Conservation (phyloP, 805 yeast species). For the Candida sakaeoensis region DNA sequence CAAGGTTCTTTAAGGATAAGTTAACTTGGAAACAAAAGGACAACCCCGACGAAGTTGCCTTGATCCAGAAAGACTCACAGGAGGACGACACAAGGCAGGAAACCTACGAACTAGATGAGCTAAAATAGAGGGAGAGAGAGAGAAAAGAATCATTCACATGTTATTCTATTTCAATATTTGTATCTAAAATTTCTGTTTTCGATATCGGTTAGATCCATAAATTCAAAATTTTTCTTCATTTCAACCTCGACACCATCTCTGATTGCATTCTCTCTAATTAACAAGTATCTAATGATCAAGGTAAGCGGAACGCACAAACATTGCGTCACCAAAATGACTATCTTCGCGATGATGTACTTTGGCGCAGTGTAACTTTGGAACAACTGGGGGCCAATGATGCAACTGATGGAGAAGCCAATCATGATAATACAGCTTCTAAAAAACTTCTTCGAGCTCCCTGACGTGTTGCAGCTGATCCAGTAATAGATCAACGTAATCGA, state of each 20-base stretch:
- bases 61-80: background rate
- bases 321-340: constrained; percentile 50
- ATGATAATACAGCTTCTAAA: constrained; percentile 55
- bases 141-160: too few species aligned
- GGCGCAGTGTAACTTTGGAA: constrained; percentile 54
- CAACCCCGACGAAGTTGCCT: background rate
- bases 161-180: constrained; percentile 39
- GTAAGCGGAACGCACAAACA: constrained; percentile 43
- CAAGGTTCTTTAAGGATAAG: constrained; percentile 27
- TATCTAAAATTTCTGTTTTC: constrained; percentile 59
- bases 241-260: constrained; percentile 39
- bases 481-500: constrained; percentile 55
- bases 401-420: constrained; percentile 65
- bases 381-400: constrained; percentile 65
- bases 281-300: constrained; percentile 38
- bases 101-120: background rate
- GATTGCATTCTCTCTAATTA: constrained; percentile 46
- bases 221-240: constrained; percentile 37
- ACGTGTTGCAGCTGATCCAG: constrained; percentile 62
- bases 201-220: constrained; percentile 56
- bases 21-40: constrained; percentile 19
- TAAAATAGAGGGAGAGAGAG: too few species aligned
- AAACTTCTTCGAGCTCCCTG: constrained; percentile 74
- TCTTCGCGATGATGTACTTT: constrained; percentile 55
- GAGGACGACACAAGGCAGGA: background rate